Conservation (phyloP, 306 rosid species). For the Senna siamea region DNA sequence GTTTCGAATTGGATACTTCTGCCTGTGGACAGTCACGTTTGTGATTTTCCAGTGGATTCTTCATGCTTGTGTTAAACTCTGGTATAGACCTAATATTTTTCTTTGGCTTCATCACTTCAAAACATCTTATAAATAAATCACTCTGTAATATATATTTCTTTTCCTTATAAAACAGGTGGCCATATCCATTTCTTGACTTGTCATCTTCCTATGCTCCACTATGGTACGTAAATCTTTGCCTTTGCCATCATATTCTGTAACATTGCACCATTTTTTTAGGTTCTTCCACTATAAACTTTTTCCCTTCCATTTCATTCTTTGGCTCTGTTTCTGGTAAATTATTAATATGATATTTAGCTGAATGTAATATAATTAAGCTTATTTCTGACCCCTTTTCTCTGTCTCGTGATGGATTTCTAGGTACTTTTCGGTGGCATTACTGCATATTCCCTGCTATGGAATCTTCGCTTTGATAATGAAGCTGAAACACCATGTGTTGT, state of each 20-base stretch:
- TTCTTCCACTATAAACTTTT: too few species aligned
- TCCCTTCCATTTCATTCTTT: neutral
- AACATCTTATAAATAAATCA: constrained; percentile 9
- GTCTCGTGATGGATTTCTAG: constrained; percentile 47
- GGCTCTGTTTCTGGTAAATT: constrained; percentile 18
- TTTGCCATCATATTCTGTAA: neutral
- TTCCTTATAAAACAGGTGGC: constrained; percentile 77
- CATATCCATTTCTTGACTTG: constrained; percentile 96
- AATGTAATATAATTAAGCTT: neutral
- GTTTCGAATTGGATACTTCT: constrained; percentile 96
- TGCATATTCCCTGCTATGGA: constrained; percentile 96
- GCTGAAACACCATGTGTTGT: constrained; percentile 74
- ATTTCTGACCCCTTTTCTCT: constrained; percentile 37
- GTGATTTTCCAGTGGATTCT: constrained; percentile 86
- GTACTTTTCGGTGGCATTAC: constrained; percentile 79
- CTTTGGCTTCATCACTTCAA: constrained; percentile 12
- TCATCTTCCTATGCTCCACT: constrained; percentile 81
- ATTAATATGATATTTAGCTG: constrained; percentile 16
- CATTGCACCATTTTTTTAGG: neutral
- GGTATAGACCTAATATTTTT: constrained; percentile 54
- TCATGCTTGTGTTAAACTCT: constrained; percentile 75
- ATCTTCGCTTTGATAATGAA: constrained; percentile 74
- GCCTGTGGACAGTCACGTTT: constrained; percentile 78
- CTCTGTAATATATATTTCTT: constrained; percentile 27
- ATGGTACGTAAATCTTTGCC: constrained; percentile 54